A percentile compares a stretch with the other conserved stretches of the same genome.
Evolutionary conservation across 169 alveolate species (phyloP).

Genomic region (Eimeria maxima): DNA sequence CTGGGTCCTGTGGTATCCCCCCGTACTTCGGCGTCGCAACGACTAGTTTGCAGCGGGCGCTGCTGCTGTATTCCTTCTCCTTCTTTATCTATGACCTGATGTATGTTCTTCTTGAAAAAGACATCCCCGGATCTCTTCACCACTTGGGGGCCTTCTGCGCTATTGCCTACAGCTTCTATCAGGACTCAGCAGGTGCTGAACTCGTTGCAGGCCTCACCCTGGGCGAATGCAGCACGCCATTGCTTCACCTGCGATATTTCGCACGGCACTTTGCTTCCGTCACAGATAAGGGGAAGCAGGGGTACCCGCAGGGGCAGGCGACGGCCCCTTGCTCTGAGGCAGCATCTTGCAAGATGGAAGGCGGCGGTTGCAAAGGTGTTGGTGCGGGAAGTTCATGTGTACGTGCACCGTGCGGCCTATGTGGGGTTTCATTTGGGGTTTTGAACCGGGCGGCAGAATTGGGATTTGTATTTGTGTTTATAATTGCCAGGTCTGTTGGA

Average conservation of each 20-base stretch:
- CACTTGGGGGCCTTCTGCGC: constrained; percentile 61
- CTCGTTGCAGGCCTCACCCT: constrained; percentile 73
- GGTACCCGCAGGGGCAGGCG: neutral
- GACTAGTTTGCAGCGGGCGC: constrained; percentile 49
- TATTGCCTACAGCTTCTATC: neutral
- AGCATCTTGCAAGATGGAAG: neutral
- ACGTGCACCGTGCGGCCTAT: neutral
- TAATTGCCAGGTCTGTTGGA: constrained; percentile 36
- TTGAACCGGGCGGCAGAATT: constrained; percentile 15
- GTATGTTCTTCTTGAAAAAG: constrained; percentile 58
- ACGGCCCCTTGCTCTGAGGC: neutral
- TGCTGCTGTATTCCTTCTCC: constrained; percentile 77
- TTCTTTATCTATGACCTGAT: constrained; percentile 79
- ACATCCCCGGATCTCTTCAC: constrained; percentile 51
- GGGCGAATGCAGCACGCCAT: constrained; percentile 83
- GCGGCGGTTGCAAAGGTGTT: neutral
- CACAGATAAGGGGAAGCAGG: neutral
- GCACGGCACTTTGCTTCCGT: constrained; percentile 51
- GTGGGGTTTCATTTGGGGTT: constrained; percentile 3
- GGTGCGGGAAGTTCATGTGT: neutral
- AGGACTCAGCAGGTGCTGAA: constrained; percentile 48
- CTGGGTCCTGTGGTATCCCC: neutral
- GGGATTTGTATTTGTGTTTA: constrained; percentile 45
- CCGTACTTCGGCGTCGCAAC: constrained; percentile 39
- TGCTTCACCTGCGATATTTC: constrained; percentile 83